A percentile compares a stretch with the other conserved stretches of the same genome.
These are phyloP conservation scores for Picochlorum sp. DNA, from an alignment of 139 green algal species.

Conservation along the genomic window DNA sequence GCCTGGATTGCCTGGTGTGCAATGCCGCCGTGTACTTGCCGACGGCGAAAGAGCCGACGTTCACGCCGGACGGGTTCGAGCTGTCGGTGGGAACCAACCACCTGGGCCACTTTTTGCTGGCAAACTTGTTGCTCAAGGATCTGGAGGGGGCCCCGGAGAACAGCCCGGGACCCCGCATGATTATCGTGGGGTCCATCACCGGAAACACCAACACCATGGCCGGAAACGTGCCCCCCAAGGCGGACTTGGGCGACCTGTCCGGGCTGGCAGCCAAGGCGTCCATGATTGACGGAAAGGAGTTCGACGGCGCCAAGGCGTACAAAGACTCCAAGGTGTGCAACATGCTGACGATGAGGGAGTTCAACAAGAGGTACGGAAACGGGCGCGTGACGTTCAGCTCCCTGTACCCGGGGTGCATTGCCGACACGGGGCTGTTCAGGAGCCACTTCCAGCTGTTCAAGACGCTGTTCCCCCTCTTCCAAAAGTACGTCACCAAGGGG, in stretches of 20 bases:
- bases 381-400: slow-evolving; percentile 73
- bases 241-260: slow-evolving; percentile 78
- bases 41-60: slow-evolving; percentile 75
- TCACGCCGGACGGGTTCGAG: slow-evolving; percentile 85
- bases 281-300: slow-evolving; percentile 87
- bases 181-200: slow-evolving; percentile 94
- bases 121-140: slow-evolving; percentile 75
- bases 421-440: slow-evolving; percentile 87
- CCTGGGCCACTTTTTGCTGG: slow-evolving; percentile 88
- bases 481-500: slow-evolving; percentile 94
- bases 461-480: slow-evolving; percentile 85
- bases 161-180: slow-evolving; percentile 38
- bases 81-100: slow-evolving; percentile 77
- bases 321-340: slow-evolving; percentile 97
- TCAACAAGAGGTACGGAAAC: slow-evolving; percentile 61
- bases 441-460: slow-evolving; percentile 71
- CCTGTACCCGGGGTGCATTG: slow-evolving; percentile 95
- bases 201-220: slow-evolving; percentile 94
- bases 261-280: slow-evolving; percentile 51
- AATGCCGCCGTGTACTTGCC: slow-evolving; percentile 92
- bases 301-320: slow-evolving; percentile 94
- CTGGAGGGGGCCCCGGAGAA: slow-evolving; percentile 58
- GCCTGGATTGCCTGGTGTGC: slow-evolving; percentile 75
- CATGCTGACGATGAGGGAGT: slow-evolving; percentile 91
- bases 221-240: slow-evolving; percentile 84